Evolutionary conservation across 768 basidiomycete genomes (phyloP).

Genomic region (Clathrus columnatus): DNA sequence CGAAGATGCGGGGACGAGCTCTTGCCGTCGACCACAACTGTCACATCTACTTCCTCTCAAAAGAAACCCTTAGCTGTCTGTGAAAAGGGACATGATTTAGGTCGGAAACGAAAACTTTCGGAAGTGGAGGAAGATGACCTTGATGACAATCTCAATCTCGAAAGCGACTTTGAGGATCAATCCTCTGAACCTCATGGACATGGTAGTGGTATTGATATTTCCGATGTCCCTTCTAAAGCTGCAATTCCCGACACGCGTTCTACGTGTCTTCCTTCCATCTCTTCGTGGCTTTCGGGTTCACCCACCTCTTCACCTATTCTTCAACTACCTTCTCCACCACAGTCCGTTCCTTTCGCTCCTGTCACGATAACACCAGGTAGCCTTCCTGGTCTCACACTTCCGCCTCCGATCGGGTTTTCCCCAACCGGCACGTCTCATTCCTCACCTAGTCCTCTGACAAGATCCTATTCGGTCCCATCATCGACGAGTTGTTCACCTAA

Average conservation of each 20-base stretch:
- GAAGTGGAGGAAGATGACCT: conserved; percentile 16
- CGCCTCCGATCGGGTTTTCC: neutral
- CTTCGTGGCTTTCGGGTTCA: conserved; percentile 2
- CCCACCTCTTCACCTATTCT: neutral
- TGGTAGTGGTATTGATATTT: neutral
- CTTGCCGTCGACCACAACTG: neutral
- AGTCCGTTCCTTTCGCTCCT: conserved; percentile 1
- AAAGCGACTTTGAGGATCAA: neutral
- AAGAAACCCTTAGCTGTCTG: neutral
- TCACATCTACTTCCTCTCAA: neutral
- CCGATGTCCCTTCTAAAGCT: neutral
- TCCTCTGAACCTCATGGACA: neutral
- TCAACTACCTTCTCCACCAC: conserved; percentile 1
- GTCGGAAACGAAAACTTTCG: neutral
- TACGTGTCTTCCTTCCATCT: conserved; percentile 11
- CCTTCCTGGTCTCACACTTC: neutral
- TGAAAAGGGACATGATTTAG: neutral
- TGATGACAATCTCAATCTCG: conserved; percentile 8
- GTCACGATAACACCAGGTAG: neutral
- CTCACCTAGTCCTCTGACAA: neutral
- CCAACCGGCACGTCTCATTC: neutral
- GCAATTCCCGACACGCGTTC: neutral
- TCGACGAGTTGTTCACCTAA: conserved; percentile 2
- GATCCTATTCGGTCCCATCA: neutral
- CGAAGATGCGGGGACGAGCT: neutral